Conservation (phyloP, 495 filamentous ascomycete genomes). For the Aspergillus wentii region DNA sequence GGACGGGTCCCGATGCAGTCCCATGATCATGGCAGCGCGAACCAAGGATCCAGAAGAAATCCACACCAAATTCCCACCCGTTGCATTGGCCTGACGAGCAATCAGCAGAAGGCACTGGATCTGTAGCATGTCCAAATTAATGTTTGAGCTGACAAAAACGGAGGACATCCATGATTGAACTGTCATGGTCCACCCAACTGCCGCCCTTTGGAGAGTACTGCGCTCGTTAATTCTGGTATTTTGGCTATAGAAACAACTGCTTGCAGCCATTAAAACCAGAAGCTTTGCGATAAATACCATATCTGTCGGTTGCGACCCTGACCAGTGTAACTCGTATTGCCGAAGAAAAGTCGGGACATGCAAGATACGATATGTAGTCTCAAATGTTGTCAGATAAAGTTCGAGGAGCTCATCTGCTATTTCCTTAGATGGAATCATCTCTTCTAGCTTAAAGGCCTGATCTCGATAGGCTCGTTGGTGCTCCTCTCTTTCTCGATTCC, state of each 20-base stretch:
- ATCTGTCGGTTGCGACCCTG: slow-evolving; percentile 22
- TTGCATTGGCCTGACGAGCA: slow-evolving; percentile 44
- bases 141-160: slow-evolving; percentile 46
- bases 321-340: slow-evolving; percentile 51
- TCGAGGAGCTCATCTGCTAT: slow-evolving; percentile 47
- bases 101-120: slow-evolving; percentile 51
- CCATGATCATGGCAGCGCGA: slow-evolving; percentile 53
- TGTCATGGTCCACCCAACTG: slow-evolving; percentile 48
- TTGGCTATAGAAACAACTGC: slow-evolving; percentile 38
- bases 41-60: slow-evolving; percentile 49
- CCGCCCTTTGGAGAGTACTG: slow-evolving; percentile 24
- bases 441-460: slow-evolving; percentile 31
- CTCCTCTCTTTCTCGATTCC: slow-evolving; percentile 27
- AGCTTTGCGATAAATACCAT: slow-evolving; percentile 40
- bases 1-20: slow-evolving; percentile 54
- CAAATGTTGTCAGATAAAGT: slow-evolving; percentile 53
- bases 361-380: slow-evolving; percentile 52
- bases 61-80: slow-evolving; percentile 54
- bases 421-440: slow-evolving; percentile 42
- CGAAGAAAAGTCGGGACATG: slow-evolving; percentile 52
- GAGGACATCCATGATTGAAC: slow-evolving; percentile 53
- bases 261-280: slow-evolving; percentile 50
- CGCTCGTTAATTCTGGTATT: slow-evolving; percentile 16
- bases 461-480: slow-evolving; percentile 38
- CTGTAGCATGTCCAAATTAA: slow-evolving; percentile 47